Evolutionary conservation across 257 asterid genomes (phyloP).

Genomic region (Gentiana dahurica): DNA sequence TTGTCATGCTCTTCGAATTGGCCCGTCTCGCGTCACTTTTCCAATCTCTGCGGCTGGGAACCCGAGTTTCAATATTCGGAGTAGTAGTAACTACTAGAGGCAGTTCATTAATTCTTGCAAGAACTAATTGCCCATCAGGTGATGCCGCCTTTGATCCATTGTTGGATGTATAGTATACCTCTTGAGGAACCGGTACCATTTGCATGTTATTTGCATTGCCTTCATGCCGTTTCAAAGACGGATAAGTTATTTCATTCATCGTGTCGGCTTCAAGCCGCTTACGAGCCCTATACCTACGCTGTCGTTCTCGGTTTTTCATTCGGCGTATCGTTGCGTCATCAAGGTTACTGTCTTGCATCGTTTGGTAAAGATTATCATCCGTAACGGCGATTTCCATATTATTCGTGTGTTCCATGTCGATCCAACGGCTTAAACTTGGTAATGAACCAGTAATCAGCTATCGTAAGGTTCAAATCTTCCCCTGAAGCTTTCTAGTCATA

Average conservation of each 20-base stretch:
- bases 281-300: conserved; percentile 85
- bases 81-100: conserved; percentile 19
- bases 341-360: conserved; percentile 21
- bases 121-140: conserved; percentile 20
- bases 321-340: conserved; percentile 60
- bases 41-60: conserved; percentile 68
- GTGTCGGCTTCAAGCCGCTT: conserved; percentile 64
- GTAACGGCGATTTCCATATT: too few species aligned
- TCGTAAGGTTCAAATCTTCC: conserved; percentile 13
- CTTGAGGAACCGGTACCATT: conserved; percentile 3
- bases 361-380: conserved; percentile 18
- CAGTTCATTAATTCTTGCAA: conserved; percentile 21
- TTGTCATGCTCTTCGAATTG: conserved; percentile 19
- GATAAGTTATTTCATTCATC: conserved; percentile 18
- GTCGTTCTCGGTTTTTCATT: conserved; percentile 79
- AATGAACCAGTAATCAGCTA: conserved; percentile 17
- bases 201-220: conserved; percentile 30
- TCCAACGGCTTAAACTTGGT: too few species aligned
- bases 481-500: too few species aligned
- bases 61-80: conserved; percentile 42
- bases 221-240: conserved; percentile 28
- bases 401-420: too few species aligned
- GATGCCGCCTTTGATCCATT: conserved; percentile 26
- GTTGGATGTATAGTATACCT: neutral
- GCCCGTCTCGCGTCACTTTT: conserved; percentile 79